Conservation (phyloP, 495 filamentous ascomycete genomes). For the Emericellopsis terricola region DNA sequence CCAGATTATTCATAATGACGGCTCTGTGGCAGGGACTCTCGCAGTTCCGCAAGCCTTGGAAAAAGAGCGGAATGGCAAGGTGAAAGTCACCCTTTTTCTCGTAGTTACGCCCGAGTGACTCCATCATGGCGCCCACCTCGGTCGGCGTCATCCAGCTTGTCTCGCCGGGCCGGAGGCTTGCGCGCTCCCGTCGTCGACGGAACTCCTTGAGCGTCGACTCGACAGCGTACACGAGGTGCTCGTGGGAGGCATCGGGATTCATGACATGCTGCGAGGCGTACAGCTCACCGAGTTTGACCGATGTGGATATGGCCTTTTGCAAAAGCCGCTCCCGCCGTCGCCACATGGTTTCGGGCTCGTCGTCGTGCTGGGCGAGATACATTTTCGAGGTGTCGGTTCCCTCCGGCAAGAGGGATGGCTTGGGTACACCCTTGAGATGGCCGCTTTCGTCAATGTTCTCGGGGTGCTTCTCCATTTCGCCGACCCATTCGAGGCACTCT, state of each 20-base stretch:
- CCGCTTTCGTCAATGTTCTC: slow-evolving; percentile 16
- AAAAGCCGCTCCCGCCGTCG: slow-evolving; percentile 51
- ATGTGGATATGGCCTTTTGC: slow-evolving; percentile 51
- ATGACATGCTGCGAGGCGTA: slow-evolving; percentile 44
- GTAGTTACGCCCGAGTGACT: slow-evolving; percentile 64
- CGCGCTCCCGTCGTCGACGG: slow-evolving; percentile 40
- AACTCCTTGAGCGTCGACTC: slow-evolving; percentile 63
- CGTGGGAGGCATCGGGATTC: slow-evolving; percentile 48
- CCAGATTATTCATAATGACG: slow-evolving; percentile 64
- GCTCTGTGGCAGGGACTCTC: slow-evolving; percentile 46
- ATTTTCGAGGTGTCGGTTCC: not conserved
- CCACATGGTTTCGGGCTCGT: slow-evolving; percentile 26
- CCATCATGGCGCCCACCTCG: slow-evolving; percentile 53
- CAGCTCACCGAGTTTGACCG: slow-evolving; percentile 66
- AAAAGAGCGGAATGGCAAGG: slow-evolving; percentile 71
- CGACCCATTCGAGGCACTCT: slow-evolving; percentile 44
- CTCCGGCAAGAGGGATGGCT: slow-evolving; percentile 6
- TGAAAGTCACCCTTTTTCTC: slow-evolving; percentile 47
- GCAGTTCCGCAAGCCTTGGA: slow-evolving; percentile 65
- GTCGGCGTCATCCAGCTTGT: slow-evolving; percentile 58
- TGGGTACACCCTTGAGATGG: slow-evolving; percentile 8
- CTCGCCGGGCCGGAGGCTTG: slow-evolving; percentile 42
- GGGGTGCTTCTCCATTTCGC: slow-evolving; percentile 33
- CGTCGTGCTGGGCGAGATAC: not conserved
- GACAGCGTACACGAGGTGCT: slow-evolving; percentile 61